These are phyloP conservation scores for Talaromyces sp. DNA, from an alignment of 2,329 filamentous ascomycete genomes.

Conservation along the genomic window DNA sequence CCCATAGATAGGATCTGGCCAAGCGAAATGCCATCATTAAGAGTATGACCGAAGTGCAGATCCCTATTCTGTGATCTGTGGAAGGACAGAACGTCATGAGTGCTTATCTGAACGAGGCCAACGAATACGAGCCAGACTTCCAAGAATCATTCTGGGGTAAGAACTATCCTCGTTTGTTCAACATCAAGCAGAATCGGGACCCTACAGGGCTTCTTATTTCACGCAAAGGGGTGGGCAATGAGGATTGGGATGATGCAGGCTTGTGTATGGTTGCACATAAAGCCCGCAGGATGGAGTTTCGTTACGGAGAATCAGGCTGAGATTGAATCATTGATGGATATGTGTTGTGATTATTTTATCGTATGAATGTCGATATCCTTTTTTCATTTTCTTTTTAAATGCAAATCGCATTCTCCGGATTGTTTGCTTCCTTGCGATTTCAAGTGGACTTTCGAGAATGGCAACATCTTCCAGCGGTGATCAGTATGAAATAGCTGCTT, in stretches of 20 bases:
- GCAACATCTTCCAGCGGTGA: too few species aligned
- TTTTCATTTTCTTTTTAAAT: too few species aligned
- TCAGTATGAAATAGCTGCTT: too few species aligned
- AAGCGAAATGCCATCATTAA: conserved; percentile 41
- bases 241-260: conserved; percentile 30
- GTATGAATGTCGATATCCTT: not conserved
- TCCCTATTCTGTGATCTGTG: conserved; percentile 24
- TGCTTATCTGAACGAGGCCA: conserved; percentile 44
- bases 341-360: not conserved
- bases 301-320: not conserved
- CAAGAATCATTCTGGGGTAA: conserved; percentile 45
- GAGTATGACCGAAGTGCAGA: conserved; percentile 34
- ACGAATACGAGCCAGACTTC: conserved; percentile 44
- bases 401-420: too few species aligned
- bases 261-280: conserved; percentile 16
- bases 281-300: not conserved
- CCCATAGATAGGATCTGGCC: too few species aligned
- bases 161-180: conserved; percentile 33
- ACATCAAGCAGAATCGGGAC: conserved; percentile 36
- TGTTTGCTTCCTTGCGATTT: too few species aligned
- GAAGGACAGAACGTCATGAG: conserved; percentile 29
- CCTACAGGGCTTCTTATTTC: conserved; percentile 32
- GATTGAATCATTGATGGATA: not conserved
- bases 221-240: conserved; percentile 27
- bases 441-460: too few species aligned